Base-by-base conservation (phyloP, 202 grass and related monocot genomes). In the Musa balbisiana region DNA sequence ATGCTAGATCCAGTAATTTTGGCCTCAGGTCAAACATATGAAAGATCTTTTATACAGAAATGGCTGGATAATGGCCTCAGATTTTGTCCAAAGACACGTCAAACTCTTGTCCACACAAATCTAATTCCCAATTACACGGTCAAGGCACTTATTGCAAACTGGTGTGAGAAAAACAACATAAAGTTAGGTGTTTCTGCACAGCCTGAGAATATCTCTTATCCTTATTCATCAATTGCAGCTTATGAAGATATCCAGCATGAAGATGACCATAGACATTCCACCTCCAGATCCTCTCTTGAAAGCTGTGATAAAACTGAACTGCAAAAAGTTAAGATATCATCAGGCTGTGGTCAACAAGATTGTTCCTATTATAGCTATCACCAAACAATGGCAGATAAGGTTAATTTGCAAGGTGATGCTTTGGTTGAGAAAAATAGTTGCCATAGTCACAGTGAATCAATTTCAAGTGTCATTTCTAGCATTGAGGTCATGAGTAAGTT, bases 1-100 rank as follows among this genome's bases (percentile, higher is more conserved):
- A 84, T 87, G 85, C 17, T 84, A 67, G 85, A 87, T 62, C 85
- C 85, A 0, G 82, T 87, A 68, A 87, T 87, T 72, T 53, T 87
- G 73, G 85, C 81, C 50, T 84, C 85, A 26, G 85, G 85, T 22
- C 85, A 80, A 64, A 80, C 78, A 53, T 80, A 73, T 73, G 78
- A 80, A 64, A 80, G 68, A 73, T 80, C 69, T 64, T 80, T 80
- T 52, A 80, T 80, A 64, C 78, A 80, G 69, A 80, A 73, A 14
- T 80, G 78, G 78, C 55, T 80, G 15, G 78, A 80, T 58, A 80
- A 72, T 64, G 68, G 69, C 49, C 56, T 80, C 15, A 80, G 54
- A 80, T 17, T 80, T 53, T 80, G 78, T 80, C 78, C 78, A 17
- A 73, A 52, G 49, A 80, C 78, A 11, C 69, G 55, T 14, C 78